Evolutionary conservation across 225 moss, liverwort and hornwort genomes (phyloP), one percentile per base, ranked within the genome.

Genomic region (Takakia lepidozioides): DNA sequence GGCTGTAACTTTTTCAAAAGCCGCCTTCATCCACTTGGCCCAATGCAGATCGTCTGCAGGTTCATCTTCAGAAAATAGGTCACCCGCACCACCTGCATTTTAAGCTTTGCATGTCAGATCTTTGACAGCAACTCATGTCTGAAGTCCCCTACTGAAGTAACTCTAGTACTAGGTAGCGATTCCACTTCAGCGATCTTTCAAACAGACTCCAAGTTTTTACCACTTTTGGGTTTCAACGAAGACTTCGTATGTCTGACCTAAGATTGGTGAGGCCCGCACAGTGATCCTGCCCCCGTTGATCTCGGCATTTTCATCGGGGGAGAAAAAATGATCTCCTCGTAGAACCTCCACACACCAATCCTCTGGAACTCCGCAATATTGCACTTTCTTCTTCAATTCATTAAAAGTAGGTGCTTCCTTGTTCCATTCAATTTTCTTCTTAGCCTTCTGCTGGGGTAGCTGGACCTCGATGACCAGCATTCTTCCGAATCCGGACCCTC

Each of bases 221-320:
- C n/a, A n/a, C n/a, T n/a, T n/a, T n/a, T n/a, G n/a, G n/a, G n/a
- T n/a, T n/a, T n/a, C n/a, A n/a, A n/a, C n/a, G n/a, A n/a, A n/a
- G n/a, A n/a, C n/a, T n/a, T n/a, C n/a, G n/a, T n/a, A 2, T 0
- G 3, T 13, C 19, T 2, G 18, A 78, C 78, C 78, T 73, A 54
- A 52, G 38, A 66, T 36, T 9, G 69, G 78, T 24, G 62, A 48
- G 56, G 73, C 78, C 41, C 73, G 78, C 69, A 78, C 66, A 5
- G 66, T 63, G 56, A 73, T 78, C 51, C 62, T 73, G 19, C 73
- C 62, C 10, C 78, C 78, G 1, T 57, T 62, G 35, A 78, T 65
- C 39, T 57, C 72, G n/a, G 69, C 55, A 11, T 69, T n/a, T n/a
- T 32, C 32, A 53, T 78, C 78, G 4, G 72, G 78, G 3, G 66